These are phyloP conservation scores for Solanum pimpinellifolium DNA, from an alignment of 257 asterid genomes.

Conservation along the genomic window DNA sequence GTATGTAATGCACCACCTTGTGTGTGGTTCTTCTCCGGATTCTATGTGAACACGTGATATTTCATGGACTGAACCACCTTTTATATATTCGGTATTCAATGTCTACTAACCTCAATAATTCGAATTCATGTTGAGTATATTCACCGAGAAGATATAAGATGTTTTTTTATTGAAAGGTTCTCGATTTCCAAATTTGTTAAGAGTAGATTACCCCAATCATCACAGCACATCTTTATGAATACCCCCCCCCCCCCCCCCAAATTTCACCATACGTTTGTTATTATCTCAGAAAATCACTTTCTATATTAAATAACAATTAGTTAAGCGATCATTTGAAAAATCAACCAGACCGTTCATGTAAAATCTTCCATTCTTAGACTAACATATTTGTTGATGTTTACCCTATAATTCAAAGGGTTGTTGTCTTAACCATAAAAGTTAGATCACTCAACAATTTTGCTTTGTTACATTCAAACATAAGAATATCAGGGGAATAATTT, in stretches of 20 bases:
- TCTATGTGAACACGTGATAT: neutral
- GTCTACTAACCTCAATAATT: neutral
- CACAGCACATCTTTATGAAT: neutral
- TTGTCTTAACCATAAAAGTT: neutral
- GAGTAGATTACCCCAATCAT: neutral
- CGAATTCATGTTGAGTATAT: neutral
- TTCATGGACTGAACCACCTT: neutral
- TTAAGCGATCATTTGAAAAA: neutral
- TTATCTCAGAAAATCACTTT: neutral
- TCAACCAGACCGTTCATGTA: neutral
- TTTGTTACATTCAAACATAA: neutral
- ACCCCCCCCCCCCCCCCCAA: accelerated
- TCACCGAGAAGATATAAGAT: neutral
- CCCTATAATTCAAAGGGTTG: neutral
- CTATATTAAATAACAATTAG: neutral
- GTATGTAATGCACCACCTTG: neutral
- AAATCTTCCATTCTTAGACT: neutral
- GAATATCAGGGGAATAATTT: neutral
- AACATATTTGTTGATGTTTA: neutral
- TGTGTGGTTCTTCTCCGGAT: neutral
- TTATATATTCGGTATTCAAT: neutral
- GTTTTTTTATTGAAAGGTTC: neutral
- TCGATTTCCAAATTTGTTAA: neutral
- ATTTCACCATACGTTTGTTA: neutral
- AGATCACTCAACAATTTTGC: neutral